phyloP scores from a whole-genome alignment of 2,329 filamentous ascomycete species.

The Fonsecaea pugnacius region DNA sequence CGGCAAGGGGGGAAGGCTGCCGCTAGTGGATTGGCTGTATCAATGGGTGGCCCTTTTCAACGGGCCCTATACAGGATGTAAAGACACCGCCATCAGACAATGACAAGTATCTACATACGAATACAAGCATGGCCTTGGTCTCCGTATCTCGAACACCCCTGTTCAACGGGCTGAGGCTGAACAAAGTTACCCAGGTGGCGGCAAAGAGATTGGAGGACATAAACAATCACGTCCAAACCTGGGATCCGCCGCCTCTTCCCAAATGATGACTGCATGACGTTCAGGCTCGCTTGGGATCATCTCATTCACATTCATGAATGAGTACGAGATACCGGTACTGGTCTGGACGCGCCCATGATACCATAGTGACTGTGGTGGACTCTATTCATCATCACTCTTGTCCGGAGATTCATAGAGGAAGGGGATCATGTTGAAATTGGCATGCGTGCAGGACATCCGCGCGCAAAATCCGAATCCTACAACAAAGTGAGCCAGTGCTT shows the following conservation, averaged over 20 bases:
- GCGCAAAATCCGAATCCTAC: constrained; percentile 11
- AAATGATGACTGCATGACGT: constrained; percentile 34
- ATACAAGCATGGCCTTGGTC: not conserved
- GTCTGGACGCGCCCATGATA: constrained; percentile 4
- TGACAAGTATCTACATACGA: constrained; percentile 13
- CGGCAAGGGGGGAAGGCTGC: not conserved
- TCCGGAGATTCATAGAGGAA: constrained; percentile 16
- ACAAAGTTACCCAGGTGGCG: constrained; percentile 27
- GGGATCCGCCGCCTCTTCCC: constrained; percentile 21
- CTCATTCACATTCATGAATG: constrained; percentile 2
- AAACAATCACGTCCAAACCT: constrained; percentile 18
- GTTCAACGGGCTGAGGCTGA: constrained; percentile 31
- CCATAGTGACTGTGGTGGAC: not conserved
- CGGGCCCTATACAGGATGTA: constrained; percentile 21
- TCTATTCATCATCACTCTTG: not conserved
- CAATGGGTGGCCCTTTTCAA: not conserved
- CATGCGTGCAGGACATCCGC: constrained; percentile 24
- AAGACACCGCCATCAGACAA: constrained; percentile 21
- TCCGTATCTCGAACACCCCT: constrained; percentile 2
- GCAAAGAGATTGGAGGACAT: constrained; percentile 34
- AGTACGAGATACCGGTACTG: not conserved
- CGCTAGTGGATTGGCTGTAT: constrained; percentile 2
- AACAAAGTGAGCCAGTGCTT: not conserved
- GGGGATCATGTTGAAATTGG: not conserved
- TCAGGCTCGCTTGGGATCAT: constrained; percentile 15